Evolutionary conservation across 257 asterid genomes (phyloP), one percentile per base, ranked within the genome.

Genomic region (Fraxinus cuspidata): DNA sequence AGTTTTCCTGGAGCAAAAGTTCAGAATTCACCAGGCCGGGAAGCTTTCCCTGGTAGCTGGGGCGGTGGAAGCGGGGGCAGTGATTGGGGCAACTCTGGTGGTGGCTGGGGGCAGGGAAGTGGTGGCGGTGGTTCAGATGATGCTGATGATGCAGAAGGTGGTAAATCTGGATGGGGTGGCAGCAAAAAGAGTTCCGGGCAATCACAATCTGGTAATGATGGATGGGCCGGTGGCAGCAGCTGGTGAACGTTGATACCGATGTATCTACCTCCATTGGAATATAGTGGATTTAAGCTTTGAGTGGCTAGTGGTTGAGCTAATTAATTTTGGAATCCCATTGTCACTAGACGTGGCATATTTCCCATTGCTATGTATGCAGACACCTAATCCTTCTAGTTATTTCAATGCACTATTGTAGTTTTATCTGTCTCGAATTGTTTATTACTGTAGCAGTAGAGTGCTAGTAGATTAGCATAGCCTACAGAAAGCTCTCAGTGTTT

Each of bases 141-240:
- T 73, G 51, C 60, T 0, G 65, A 5, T 0, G 82, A 70, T 73
- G 82, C 71, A 9, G 86, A 79, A 47, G 82, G 79, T 0, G 84
- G 88, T 38, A 80, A 68, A 66, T 84, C 92, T 42, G 91, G 88
- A 32, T 90, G 93, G 93, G 90, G 88, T 18, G 84, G 84, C 56
- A 72, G 85, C 85, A 86, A 91, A 74, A 86, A 85, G 84, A 78
- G 80, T 77, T 77, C 85, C 0, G 60, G 31, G 6, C 66, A 58
- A 21, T 58, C 66, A 25, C 67, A 60, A 21, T 60, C 67, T 60
- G 31, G 67, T 23, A 60, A 60, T n/a, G 67, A 60, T 60, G 67
- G 67, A 23, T 60, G 67, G 29, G 25, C 67, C 31, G 31, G 31
- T 0, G 67, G 67, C 23, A 7, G 67, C 5, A 2, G 67, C 15